phyloP scores from a whole-genome alignment of 1,284 basidiomycete species.

The Cutaneotrichosporon mucoides region DNA sequence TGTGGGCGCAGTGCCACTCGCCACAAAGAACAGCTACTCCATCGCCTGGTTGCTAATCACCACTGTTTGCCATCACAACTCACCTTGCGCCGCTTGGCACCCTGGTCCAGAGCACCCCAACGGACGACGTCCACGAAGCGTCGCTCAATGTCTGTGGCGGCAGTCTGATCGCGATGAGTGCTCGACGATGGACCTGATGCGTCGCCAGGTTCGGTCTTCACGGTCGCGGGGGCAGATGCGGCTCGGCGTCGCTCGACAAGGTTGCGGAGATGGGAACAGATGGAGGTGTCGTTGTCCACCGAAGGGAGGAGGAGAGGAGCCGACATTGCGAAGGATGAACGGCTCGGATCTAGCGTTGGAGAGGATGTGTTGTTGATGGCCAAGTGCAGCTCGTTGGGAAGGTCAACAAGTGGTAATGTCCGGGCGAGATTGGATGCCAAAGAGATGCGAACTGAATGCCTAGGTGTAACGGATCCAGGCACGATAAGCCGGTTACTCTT shows the following conservation, averaged over 20 bases:
- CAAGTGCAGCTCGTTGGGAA: no score
- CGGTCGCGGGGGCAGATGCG: neutral
- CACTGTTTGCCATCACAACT: slow-evolving; percentile 4
- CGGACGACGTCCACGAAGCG: slow-evolving; percentile 32
- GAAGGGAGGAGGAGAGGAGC: neutral
- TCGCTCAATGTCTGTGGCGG: slow-evolving; percentile 12
- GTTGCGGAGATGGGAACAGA: slow-evolving; percentile 31
- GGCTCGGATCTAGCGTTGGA: no score
- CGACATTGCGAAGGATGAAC: neutral
- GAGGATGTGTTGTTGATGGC: no score
- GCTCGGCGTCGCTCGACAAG: slow-evolving; percentile 21
- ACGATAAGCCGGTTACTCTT: neutral
- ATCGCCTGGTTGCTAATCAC: neutral
- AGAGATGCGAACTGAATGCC: no score
- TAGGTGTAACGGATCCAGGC: no score
- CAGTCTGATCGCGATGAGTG: neutral
- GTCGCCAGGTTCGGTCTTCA: slow-evolving; percentile 16
- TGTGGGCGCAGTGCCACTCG: no score
- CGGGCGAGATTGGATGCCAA: no score
- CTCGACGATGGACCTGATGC: neutral
- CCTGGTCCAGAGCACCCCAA: slow-evolving; percentile 35
- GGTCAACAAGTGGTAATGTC: no score
- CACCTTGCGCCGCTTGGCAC: slow-evolving; percentile 39
- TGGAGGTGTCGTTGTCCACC: slow-evolving; percentile 30
- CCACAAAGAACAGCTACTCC: no score